Percentiles rank a stretch among this genome's conserved stretches.
Conservation (phyloP, 805 yeast genomes). For the Clavispora asparagi region DNA sequence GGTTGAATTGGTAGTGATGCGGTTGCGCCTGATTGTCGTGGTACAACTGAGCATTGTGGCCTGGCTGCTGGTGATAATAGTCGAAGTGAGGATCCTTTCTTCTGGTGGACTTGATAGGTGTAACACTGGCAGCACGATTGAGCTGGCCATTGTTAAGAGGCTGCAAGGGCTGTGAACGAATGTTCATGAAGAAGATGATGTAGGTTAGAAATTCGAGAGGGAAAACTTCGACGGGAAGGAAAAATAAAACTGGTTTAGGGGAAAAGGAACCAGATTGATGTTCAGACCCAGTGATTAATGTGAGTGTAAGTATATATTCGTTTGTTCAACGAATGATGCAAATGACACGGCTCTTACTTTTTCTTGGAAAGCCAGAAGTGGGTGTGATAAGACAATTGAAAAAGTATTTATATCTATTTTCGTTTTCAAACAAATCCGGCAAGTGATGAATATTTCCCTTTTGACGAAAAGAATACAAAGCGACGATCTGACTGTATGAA, state of each 20-base stretch:
- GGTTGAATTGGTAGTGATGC: constrained; percentile 6
- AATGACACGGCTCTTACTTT: neutral
- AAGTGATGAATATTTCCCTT: constrained; percentile 11
- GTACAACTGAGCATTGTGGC: constrained; percentile 16
- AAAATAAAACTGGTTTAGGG: neutral
- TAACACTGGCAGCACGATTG: constrained; percentile 38
- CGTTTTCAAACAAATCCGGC: constrained; percentile 1
- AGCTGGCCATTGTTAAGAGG: constrained; percentile 50
- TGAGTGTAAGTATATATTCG: neutral
- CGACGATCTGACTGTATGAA: neutral
- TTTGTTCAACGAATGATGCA: neutral
- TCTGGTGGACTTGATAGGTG: constrained; percentile 33
- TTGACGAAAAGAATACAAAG: constrained; percentile 11
- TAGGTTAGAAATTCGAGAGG: neutral
- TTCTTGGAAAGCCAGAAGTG: neutral
- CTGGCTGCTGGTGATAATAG: constrained; percentile 12
- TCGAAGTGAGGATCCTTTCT: constrained; percentile 20
- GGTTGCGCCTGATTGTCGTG: constrained; percentile 9
- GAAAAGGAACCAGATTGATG: neutral
- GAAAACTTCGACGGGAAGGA: neutral
- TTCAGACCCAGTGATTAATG: neutral
- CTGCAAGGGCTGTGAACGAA: constrained; percentile 44
- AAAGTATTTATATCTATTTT: constrained; percentile 1
- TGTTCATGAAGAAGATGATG: constrained; percentile 8
- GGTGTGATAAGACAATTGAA: neutral